Conservation (phyloP, 345 rosid species). For the Sapria himalayana region DNA sequence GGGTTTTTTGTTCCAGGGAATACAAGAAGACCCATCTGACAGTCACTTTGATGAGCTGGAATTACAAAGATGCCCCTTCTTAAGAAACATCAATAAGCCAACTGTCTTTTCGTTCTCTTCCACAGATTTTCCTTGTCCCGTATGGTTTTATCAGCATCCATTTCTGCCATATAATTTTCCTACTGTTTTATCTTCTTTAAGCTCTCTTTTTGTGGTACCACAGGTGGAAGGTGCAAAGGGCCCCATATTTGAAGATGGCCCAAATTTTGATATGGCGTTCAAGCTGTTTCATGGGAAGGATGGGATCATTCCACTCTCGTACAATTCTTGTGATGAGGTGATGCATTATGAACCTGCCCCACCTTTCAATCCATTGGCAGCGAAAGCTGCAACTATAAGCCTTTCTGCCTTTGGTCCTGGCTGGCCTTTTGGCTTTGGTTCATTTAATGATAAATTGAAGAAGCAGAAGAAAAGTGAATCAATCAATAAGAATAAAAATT, state of each 20-base stretch:
- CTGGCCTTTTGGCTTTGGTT: slow-evolving; percentile 59
- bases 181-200: background rate
- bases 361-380: slow-evolving; percentile 56
- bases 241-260: slow-evolving; percentile 85
- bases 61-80: slow-evolving; percentile 56
- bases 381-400: slow-evolving; percentile 54
- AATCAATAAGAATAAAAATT: slow-evolving; percentile 22
- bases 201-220: slow-evolving; percentile 1
- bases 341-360: slow-evolving; percentile 18
- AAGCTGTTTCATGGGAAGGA: slow-evolving; percentile 74
- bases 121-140: slow-evolving; percentile 23
- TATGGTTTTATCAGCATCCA: slow-evolving; percentile 7
- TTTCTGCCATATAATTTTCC: background rate
- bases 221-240: slow-evolving; percentile 44
- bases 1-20: slow-evolving; percentile 21
- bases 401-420: slow-evolving; percentile 57
- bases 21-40: slow-evolving; percentile 21
- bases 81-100: slow-evolving; percentile 61
- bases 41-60: slow-evolving; percentile 26
- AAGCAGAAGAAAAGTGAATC: slow-evolving; percentile 43
- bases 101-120: slow-evolving; percentile 47
- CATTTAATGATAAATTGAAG: slow-evolving; percentile 44
- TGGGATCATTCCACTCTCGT: slow-evolving; percentile 62
- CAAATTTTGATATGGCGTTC: slow-evolving; percentile 46
- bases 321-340: slow-evolving; percentile 12